Evolutionary conservation across 495 filamentous ascomycete genomes (phyloP).

Genomic region (Talaromyces ruber): DNA sequence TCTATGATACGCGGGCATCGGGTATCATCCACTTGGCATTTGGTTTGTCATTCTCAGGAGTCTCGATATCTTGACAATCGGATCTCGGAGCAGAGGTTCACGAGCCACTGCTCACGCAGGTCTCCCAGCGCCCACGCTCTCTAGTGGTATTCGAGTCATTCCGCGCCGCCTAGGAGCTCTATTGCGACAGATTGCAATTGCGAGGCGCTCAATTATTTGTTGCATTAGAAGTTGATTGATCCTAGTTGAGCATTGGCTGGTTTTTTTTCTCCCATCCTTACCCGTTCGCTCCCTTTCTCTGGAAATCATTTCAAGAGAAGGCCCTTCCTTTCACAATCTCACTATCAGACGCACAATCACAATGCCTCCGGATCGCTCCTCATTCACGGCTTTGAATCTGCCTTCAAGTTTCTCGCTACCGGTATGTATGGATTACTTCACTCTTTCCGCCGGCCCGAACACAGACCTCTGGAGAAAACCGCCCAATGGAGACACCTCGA

Average conservation of each 20-base stretch:
- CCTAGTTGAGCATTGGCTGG: background rate
- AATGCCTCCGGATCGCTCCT: constrained; percentile 44
- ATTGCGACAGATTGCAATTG: background rate
- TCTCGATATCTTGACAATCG: background rate
- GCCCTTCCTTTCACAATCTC: background rate
- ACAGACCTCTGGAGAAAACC: constrained; percentile 48
- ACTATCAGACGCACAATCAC: constrained; percentile 4
- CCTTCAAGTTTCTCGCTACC: constrained; percentile 37
- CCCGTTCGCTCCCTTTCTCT: background rate
- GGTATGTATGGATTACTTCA: constrained; percentile 50
- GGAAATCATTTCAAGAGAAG: background rate
- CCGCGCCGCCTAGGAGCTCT: background rate
- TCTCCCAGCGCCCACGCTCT: constrained; percentile 1
- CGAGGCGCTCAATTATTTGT: background rate
- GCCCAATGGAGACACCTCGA: constrained; percentile 45
- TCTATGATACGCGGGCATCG: background rate
- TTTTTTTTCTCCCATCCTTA: background rate
- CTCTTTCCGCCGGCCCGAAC: constrained; percentile 45
- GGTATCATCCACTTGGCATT: background rate
- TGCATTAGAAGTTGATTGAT: background rate
- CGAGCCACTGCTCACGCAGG: background rate
- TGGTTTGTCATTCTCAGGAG: background rate
- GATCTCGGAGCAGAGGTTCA: background rate
- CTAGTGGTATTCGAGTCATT: background rate
- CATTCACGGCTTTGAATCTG: constrained; percentile 44